Conservation (phyloP, 345 rosid species). For the Toxicodendron radicans region DNA sequence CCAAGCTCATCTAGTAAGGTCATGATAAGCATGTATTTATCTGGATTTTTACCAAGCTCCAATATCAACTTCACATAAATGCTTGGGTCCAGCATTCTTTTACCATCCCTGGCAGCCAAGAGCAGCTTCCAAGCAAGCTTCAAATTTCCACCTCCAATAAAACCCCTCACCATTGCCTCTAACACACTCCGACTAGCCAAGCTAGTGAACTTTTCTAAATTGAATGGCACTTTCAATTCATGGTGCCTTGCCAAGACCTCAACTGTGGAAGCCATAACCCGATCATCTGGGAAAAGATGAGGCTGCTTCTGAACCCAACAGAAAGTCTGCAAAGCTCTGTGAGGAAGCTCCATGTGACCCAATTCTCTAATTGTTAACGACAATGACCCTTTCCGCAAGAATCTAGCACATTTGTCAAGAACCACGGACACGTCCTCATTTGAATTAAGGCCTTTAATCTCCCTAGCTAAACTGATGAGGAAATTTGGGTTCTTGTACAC, state of each 20-base stretch:
- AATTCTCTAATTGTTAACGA: conserved; percentile 71
- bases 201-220: conserved; percentile 49
- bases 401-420: conserved; percentile 54
- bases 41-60: conserved; percentile 77
- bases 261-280: conserved; percentile 60
- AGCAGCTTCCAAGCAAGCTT: conserved; percentile 72
- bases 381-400: conserved; percentile 73
- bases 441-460: conserved; percentile 44
- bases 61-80: conserved; percentile 69
- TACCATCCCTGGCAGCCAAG: conserved; percentile 43
- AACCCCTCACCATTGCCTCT: conserved; percentile 82
- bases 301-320: conserved; percentile 79
- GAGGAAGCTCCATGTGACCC: conserved; percentile 80
- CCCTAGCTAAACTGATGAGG: conserved; percentile 67
- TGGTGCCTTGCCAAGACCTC: conserved; percentile 71
- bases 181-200: conserved; percentile 64
- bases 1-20: conserved; percentile 62
- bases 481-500: conserved; percentile 60
- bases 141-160: conserved; percentile 63
- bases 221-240: conserved; percentile 54
- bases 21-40: conserved; percentile 47
- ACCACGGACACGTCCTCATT: conserved; percentile 54
- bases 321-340: conserved; percentile 76
- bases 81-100: conserved; percentile 62
- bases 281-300: conserved; percentile 66